phyloP scores from a whole-genome alignment of 2,329 filamentous ascomycete species.

The Paecilomyces sp. region DNA sequence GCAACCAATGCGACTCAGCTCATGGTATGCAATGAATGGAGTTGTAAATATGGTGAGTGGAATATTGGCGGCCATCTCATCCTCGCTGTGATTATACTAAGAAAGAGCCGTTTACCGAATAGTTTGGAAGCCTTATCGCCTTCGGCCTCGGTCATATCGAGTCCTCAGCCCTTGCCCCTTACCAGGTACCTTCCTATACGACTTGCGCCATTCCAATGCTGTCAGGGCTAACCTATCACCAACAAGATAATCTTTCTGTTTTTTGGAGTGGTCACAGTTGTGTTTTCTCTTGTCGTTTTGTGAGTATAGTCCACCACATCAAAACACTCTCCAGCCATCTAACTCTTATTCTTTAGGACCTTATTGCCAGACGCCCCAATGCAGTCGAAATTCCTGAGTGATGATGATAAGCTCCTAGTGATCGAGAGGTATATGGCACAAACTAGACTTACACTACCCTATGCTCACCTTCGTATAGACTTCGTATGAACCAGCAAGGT shows the following conservation, averaged over 20 bases:
- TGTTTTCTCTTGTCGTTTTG: conserved; percentile 46
- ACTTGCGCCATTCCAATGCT: background rate
- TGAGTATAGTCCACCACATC: conserved; percentile 6
- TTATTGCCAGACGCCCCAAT: conserved; percentile 60
- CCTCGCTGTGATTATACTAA: background rate
- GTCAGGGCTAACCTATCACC: background rate
- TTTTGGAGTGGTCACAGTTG: conserved; percentile 45
- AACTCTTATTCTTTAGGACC: conserved; percentile 13
- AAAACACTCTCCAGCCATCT: background rate
- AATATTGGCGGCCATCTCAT: background rate
- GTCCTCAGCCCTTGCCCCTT: conserved; percentile 38
- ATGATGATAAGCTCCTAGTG: conserved; percentile 51
- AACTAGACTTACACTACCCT: background rate
- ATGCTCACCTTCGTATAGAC: conserved; percentile 13
- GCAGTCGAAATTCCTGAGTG: conserved; percentile 50
- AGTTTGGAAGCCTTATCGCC: conserved; percentile 47
- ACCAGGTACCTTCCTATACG: conserved; percentile 37
- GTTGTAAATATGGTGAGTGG: conserved; percentile 43
- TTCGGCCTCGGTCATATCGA: conserved; percentile 46
- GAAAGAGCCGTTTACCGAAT: background rate
- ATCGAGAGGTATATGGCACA: conserved; percentile 40
- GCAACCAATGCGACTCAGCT: conserved; percentile 43
- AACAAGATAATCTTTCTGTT: conserved; percentile 42
- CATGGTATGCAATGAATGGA: conserved; percentile 52
- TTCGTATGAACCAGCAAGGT: conserved; percentile 45